Base-by-base conservation (phyloP, 805 yeast genomes). In the Saccharomycopsis schoenii region DNA sequence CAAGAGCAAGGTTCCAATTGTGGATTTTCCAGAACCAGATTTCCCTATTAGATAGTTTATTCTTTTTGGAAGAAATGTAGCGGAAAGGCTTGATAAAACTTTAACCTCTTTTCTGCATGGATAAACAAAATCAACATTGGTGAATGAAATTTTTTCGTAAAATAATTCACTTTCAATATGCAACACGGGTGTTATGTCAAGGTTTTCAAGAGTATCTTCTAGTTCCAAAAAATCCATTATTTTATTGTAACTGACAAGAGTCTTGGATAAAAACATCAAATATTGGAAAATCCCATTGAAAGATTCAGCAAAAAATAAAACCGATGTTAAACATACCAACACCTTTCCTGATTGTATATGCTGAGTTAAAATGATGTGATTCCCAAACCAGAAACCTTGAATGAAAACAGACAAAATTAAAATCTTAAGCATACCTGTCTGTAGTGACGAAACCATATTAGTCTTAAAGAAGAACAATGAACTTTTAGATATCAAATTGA, bases 21-120 rank as follows among this genome's bases (percentile, higher is more conserved):
- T 87, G 0, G 98, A 93, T 70, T 94, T 94, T 0, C 99, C 99
- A 0, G 92, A 85, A 0, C 99, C 99, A 0, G 97, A 91, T 63
- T 79, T 77, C 0, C 99, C 99, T 51, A 94, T 81, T 3, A 94
- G 72, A 67, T 82, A 93, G 1, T 85, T 82, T 6, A 81, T 68
- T 39, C 73, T 65, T 0, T 80, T 77, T 0, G 80, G 70, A 0
- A 75, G 71, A 41, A 91, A 73, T 1, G 66, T 65, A 29, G 87
- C 61, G n/a, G 71, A 68, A 0, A 86, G 74, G 56, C 79, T 67
- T 0, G 77, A 71, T 15, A 94, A 69, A 0, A 82, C 83, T 1
- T 73, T 71, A 0, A 71, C 70, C 1, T 74, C 74, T 0, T 77
- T 76, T 65, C 93, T 77, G 0, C 83, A 71, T 1, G 87, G 83